phyloP scores from a whole-genome alignment of 257 asterid genomes.

The Linaria vulgaris region DNA sequence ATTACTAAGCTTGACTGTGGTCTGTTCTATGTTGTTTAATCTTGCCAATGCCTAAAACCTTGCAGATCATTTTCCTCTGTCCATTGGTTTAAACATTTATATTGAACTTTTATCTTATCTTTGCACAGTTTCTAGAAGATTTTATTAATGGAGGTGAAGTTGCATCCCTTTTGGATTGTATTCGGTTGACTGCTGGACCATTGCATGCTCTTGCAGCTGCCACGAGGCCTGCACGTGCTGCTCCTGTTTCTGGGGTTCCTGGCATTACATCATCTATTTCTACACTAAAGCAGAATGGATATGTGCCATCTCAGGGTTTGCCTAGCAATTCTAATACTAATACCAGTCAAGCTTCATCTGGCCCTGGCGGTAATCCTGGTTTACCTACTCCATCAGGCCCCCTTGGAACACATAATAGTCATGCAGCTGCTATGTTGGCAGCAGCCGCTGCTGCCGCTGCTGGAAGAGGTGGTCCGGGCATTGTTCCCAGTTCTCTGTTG shows the following conservation, averaged over 20 bases:
- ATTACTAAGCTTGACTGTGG: neutral
- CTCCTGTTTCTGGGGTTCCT: conserved; percentile 88
- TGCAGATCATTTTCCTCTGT: conserved; percentile 23
- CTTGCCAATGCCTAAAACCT: neutral
- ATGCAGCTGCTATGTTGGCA: conserved; percentile 67
- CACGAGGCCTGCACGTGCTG: conserved; percentile 99
- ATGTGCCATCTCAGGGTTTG: conserved; percentile 50
- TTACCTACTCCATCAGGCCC: conserved; percentile 49
- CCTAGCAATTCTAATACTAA: conserved; percentile 56
- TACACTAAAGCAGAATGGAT: conserved; percentile 66
- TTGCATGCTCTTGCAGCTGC: conserved; percentile 99
- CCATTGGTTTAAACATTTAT: conserved; percentile 11
- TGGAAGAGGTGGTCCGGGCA: conserved; percentile 97
- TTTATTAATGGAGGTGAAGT: conserved; percentile 96
- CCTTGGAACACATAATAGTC: conserved; percentile 52
- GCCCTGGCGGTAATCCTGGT: conserved; percentile 52
- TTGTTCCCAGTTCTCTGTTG: conserved; percentile 95
- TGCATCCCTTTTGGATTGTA: conserved; percentile 94
- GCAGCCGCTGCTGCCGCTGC: conserved; percentile 96
- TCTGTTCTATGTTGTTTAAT: neutral
- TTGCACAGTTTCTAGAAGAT: conserved; percentile 90
- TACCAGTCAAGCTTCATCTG: conserved; percentile 62
- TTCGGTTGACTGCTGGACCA: conserved; percentile 97
- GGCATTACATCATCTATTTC: conserved; percentile 55
- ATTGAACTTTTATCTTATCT: conserved; percentile 14